phyloP scores from a whole-genome alignment of 352 stramenopile species.

The Pythium grandisporangium region DNA sequence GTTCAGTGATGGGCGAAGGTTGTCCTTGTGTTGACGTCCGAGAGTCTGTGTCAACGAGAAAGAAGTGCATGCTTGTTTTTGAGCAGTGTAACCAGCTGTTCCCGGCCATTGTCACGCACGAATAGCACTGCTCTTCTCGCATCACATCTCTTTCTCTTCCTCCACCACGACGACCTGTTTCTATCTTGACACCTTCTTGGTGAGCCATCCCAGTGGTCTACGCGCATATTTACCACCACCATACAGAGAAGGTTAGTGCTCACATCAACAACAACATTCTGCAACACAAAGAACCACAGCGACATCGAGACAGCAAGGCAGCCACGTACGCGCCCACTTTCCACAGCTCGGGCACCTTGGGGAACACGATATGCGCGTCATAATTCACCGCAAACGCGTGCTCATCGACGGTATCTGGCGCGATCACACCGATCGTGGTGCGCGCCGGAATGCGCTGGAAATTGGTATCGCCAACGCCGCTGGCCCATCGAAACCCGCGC shows the following conservation, averaged over 20 bases:
- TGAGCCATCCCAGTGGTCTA: slow-evolving; percentile 48
- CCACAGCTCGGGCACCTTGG: slow-evolving; percentile 49
- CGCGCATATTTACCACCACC: not conserved
- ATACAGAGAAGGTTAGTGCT: slow-evolving; percentile 1
- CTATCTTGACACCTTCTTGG: slow-evolving; percentile 8
- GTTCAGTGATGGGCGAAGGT: too few relatives aligned
- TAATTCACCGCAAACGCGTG: slow-evolving; percentile 40
- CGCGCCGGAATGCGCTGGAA: slow-evolving; percentile 35
- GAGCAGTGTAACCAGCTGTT: too few relatives aligned
- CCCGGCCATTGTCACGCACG: too few relatives aligned
- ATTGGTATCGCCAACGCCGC: slow-evolving; percentile 44
- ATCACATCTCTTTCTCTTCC: not conserved
- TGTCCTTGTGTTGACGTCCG: too few relatives aligned
- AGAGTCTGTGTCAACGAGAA: too few relatives aligned
- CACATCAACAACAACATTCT: not conserved
- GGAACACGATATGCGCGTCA: slow-evolving; percentile 58
- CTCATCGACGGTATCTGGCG: too few relatives aligned
- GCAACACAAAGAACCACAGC: too few relatives aligned
- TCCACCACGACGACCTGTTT: too few relatives aligned
- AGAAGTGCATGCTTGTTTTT: too few relatives aligned
- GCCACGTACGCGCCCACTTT: slow-evolving; percentile 37
- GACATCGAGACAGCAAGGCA: too few relatives aligned
- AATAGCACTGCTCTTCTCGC: too few relatives aligned
- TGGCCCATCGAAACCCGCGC: slow-evolving; percentile 41
- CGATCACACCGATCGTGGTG: slow-evolving; percentile 41